Conservation (phyloP, 2,329 filamentous ascomycete genomes). For the Drechslerella coelobrocha region DNA sequence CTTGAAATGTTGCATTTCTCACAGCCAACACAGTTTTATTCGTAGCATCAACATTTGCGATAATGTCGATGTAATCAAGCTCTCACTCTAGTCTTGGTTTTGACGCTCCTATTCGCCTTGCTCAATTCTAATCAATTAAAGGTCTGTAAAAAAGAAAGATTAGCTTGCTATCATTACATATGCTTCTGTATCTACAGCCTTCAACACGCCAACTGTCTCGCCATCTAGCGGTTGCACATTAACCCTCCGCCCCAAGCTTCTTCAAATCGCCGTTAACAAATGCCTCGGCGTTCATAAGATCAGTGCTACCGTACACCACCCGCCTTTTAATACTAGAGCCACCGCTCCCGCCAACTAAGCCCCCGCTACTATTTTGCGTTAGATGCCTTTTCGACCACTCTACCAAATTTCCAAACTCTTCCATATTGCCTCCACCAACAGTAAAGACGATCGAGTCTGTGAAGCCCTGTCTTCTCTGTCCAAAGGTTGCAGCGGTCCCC, state of each 20-base stretch:
- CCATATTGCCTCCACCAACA: conserved; percentile 95
- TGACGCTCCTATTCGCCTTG: too few species aligned
- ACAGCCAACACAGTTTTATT: conserved; percentile 21
- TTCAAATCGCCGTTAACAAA: conserved; percentile 71
- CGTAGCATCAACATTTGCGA: too few species aligned
- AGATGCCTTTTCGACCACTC: conserved; percentile 87
- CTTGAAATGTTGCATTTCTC: conserved; percentile 21
- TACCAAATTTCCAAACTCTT: conserved; percentile 96
- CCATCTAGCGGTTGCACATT: conserved; percentile 2
- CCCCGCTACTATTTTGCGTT: conserved; percentile 63
- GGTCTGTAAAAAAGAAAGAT: not conserved
- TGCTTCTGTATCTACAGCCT: conserved; percentile 9
- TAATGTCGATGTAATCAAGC: too few species aligned
- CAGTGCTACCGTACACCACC: conserved; percentile 94
- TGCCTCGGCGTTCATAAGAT: conserved; percentile 73
- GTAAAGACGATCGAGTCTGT: conserved; percentile 92
- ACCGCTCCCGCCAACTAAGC: conserved; percentile 57
- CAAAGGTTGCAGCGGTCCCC: conserved; percentile 75
- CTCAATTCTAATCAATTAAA: too few species aligned
- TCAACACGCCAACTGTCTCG: not conserved
- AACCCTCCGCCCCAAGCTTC: conserved; percentile 66
- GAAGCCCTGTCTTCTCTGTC: conserved; percentile 86
- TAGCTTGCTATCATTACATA: conserved; percentile 2
- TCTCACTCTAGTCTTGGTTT: too few species aligned
- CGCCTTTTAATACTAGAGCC: conserved; percentile 70